Evolutionary conservation across 2,329 filamentous ascomycete species (phyloP), one percentile per base, ranked within the genome.

Genomic region (Neophaeococcomyces aloes): DNA sequence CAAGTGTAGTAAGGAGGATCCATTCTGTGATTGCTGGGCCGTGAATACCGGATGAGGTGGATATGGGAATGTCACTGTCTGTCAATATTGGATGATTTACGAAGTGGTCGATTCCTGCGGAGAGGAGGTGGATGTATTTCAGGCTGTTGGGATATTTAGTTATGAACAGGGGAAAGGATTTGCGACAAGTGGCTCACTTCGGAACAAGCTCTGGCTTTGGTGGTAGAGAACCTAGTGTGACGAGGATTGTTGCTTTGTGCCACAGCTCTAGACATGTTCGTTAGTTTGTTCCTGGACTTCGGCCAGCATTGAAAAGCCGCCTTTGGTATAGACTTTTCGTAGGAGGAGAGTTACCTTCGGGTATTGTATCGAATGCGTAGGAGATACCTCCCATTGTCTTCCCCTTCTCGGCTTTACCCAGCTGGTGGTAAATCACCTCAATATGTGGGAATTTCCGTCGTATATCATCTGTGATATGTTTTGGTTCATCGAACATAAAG

Each of bases 11-110:
- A 68, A 81, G 67, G 21, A 81, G 60, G 10, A 78, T 72, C 78
- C 78, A 83, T 63, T 82, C 79, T 0, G 77, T 68, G 38, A 82
- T 82, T 45, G 78, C 75, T 0, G 79, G 78, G 1, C 75, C 76
- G 54, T 78, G 75, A 36, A 79, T 71, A 18, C 76, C 65, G 3
- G 68, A 72, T 27, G 67, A 68, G 3, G 70, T 76, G 3, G 72
- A 72, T 44, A 79, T 63, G 1, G 70, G 65, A 39, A 79, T 70
- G 19, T 71, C 56, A 11, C 67, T 71, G 36, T 70, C 60, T 5
- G 61, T 72, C 48, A 75, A 69, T 31, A 79, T 66, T 0, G 74
- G 74, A 44, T 71, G 61, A n/a, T 66, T 55, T 29, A 68, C 55
- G 17, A 76, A 55, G 45, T 74, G 70, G 53, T 79, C 76, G 36